These are phyloP conservation scores for Ophiocordyceps unilateralis DNA, from an alignment of 2,329 filamentous ascomycete species.

Conservation along the genomic window DNA sequence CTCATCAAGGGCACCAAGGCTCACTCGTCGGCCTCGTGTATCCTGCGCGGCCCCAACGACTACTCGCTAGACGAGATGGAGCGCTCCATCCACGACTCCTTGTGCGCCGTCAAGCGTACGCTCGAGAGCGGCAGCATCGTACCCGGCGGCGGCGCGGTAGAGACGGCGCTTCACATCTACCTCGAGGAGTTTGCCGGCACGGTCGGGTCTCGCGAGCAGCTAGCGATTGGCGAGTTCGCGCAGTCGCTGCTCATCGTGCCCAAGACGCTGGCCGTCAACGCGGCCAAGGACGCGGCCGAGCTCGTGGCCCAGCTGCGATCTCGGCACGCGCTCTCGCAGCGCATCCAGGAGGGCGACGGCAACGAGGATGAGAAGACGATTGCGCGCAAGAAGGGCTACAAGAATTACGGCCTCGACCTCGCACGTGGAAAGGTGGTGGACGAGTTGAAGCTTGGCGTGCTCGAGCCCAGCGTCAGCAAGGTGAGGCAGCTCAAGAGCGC, in stretches of 20 bases:
- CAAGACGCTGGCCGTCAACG: constrained; percentile 92
- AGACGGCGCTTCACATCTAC: constrained; percentile 98
- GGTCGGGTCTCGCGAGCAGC: constrained; percentile 89
- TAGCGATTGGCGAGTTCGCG: constrained; percentile 94
- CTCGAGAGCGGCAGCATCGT: constrained; percentile 94
- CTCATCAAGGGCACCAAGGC: constrained; percentile 90
- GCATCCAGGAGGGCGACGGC: constrained; percentile 69
- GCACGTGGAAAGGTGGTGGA: constrained; percentile 80
- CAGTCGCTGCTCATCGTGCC: constrained; percentile 87
- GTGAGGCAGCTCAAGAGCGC: constrained; percentile 95
- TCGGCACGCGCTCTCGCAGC: constrained; percentile 84
- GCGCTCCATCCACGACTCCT: constrained; percentile 89
- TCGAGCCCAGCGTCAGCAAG: constrained; percentile 98
- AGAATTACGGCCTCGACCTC: constrained; percentile 94
- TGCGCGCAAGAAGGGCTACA: constrained; percentile 91
- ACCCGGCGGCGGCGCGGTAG: constrained; percentile 86
- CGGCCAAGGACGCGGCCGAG: constrained; percentile 89
- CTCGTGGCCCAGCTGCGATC: constrained; percentile 90
- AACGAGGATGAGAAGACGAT: constrained; percentile 77
- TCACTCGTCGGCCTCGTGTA: constrained; percentile 86
- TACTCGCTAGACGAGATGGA: constrained; percentile 98
- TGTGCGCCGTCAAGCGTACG: constrained; percentile 93
- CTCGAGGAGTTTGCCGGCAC: constrained; percentile 97
- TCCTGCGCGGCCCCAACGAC: constrained; percentile 89
- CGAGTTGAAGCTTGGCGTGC: constrained; percentile 80